A percentile compares a stretch with the other conserved stretches of the same genome.
Evolutionary conservation across 176 grass and related monocot species (phyloP).

Genomic region (Cenchrus americanus): DNA sequence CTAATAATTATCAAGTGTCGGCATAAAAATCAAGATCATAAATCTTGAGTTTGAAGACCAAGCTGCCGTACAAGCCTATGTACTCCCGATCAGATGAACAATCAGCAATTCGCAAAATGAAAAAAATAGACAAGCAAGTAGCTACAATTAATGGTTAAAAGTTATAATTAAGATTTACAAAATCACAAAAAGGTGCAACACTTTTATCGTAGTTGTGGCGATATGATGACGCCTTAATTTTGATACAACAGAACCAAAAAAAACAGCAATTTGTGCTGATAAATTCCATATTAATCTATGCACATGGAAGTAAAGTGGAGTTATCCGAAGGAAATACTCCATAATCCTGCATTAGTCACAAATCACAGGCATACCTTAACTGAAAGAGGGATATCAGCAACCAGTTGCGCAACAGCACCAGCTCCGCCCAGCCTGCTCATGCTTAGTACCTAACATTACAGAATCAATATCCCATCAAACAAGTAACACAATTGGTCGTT

Average conservation of each 20-base stretch:
- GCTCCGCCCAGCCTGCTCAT: constrained; percentile 99
- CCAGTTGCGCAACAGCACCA: constrained; percentile 93
- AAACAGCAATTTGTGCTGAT: constrained; percentile 4
- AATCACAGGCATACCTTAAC: constrained; percentile 68
- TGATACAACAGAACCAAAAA: background rate
- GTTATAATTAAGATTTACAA: constrained; percentile 11
- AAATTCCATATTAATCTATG: background rate
- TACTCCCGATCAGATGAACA: background rate
- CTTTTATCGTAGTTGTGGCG: background rate
- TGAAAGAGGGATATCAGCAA: constrained; percentile 92
- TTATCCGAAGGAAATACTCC: background rate
- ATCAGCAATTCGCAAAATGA: background rate
- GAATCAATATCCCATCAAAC: constrained; percentile 38
- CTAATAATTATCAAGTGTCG: background rate
- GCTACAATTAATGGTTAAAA: background rate
- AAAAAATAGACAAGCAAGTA: background rate
- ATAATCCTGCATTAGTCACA: constrained; percentile 30
- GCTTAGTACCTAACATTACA: constrained; percentile 78
- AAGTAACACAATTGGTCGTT: constrained; percentile 2
- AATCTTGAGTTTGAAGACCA: constrained; percentile 20
- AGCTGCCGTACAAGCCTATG: background rate
- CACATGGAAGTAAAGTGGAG: background rate
- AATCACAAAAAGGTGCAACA: background rate
- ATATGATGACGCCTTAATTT: background rate
- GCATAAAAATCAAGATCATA: constrained; percentile 11